Evolutionary conservation across 306 rosid species (phyloP).

Genomic region (Cyamopsis tetragonoloba): DNA sequence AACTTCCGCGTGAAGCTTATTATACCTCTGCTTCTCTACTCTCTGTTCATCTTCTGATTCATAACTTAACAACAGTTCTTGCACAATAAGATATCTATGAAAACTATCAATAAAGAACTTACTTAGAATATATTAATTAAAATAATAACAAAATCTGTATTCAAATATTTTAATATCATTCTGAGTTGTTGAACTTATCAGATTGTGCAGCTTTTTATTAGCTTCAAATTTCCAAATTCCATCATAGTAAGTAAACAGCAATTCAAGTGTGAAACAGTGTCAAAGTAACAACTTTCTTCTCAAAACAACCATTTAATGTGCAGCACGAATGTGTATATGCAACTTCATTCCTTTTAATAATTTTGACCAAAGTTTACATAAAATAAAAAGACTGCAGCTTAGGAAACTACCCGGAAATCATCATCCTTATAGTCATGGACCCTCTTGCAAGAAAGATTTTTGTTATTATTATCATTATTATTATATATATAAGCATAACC

Average conservation of each 20-base stretch:
- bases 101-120: too few relatives aligned
- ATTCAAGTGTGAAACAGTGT: not conserved
- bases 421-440: not conserved
- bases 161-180: too few relatives aligned
- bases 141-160: too few relatives aligned
- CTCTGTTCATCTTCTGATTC: too few relatives aligned
- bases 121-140: too few relatives aligned
- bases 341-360: not conserved
- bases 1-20: not conserved
- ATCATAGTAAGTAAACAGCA: not conserved
- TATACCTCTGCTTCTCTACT: too few relatives aligned
- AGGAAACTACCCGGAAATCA: slow-evolving; percentile 31
- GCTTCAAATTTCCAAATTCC: not conserved
- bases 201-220: not conserved
- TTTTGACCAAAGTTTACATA: not conserved
- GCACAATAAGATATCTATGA: too few relatives aligned
- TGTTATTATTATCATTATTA: not conserved
- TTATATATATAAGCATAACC: not conserved
- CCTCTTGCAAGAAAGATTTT: not conserved
- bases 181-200: too few relatives aligned
- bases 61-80: too few relatives aligned
- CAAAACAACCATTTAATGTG: not conserved
- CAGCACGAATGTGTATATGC: not conserved
- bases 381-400: not conserved
- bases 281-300: not conserved